Evolutionary conservation across 352 stramenopile genomes (phyloP), one percentile per base, ranked within the genome.

Genomic region (Phytophthora crassamura): DNA sequence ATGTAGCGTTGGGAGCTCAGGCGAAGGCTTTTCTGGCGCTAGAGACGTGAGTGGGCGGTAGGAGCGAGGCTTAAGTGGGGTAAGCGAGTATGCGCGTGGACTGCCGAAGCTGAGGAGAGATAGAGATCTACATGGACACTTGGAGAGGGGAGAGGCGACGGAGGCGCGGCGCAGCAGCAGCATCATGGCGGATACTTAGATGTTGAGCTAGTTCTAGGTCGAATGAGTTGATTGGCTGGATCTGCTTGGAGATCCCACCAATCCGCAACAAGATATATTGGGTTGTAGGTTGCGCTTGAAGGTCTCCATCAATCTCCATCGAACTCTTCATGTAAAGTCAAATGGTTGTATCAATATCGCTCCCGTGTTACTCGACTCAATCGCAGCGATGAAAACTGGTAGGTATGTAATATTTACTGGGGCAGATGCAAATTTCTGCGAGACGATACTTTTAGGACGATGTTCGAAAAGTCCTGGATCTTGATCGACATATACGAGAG

Each of bases 1-100:
- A n/a, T 90, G 80, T 22, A 91, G 54, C 25, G 75, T 90, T 20
- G 65, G 66, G 16, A 69, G 35, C 36, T 56, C 43, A 10, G 62
- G 54, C 5, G 34, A 33, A 3, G 30, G 20, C 49, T 66, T 60
- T 5, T 63, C 42, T 7, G 55, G 64, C 12, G 59, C 66, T 15
- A 60, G 41, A 0, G 69, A 74, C 4, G 63, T 67, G 22, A 75
- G 30, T 1, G 55, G 49, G 34, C 67, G 64, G 47, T 33, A 42
- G 41, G 50, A 11, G 15, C 14, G 33, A 22, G 16, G 34, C 14
- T 32, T 42, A 8, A 43, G 6, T 11, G 11, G n/a, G 5, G 43
- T 46, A 28, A 11, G 51, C 5, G 38, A 59, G 32, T 47, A 32
- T 33, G 18, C 33, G 49, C 30, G 41, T 3, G 8, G 20, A 46